phyloP scores from a whole-genome alignment of 176 grass and related monocot species.

The Alopecurus myosuroides region DNA sequence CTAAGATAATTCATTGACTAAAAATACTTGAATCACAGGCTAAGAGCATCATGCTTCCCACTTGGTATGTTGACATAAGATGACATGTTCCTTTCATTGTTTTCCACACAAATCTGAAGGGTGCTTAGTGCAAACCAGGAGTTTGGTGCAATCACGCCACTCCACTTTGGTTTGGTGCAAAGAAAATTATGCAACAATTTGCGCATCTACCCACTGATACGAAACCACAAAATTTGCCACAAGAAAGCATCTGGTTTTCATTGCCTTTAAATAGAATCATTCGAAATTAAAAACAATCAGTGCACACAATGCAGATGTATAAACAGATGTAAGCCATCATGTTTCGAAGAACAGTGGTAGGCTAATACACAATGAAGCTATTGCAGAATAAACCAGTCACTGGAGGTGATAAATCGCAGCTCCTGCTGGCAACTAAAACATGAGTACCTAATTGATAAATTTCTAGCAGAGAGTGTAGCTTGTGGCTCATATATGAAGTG shows the following conservation, averaged over 20 bases:
- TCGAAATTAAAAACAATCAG: neutral
- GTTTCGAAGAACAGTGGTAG: neutral
- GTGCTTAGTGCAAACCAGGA: neutral
- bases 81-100: neutral
- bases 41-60: neutral
- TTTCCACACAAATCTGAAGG: constrained; percentile 12
- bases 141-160: neutral
- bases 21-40: neutral
- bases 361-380: neutral
- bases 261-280: neutral
- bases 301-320: neutral
- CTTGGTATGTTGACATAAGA: neutral
- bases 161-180: neutral
- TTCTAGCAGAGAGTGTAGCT: neutral
- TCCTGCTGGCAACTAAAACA: constrained; percentile 15
- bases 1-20: neutral
- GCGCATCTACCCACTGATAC: neutral
- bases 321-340: neutral
- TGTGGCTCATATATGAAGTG: neutral
- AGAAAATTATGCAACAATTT: neutral
- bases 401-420: neutral
- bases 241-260: constrained; percentile 1
- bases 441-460: neutral
- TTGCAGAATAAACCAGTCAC: neutral
- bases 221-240: neutral